phyloP scores from a whole-genome alignment of 129 eudicot genomes.

The Centaurea solstitialis region DNA sequence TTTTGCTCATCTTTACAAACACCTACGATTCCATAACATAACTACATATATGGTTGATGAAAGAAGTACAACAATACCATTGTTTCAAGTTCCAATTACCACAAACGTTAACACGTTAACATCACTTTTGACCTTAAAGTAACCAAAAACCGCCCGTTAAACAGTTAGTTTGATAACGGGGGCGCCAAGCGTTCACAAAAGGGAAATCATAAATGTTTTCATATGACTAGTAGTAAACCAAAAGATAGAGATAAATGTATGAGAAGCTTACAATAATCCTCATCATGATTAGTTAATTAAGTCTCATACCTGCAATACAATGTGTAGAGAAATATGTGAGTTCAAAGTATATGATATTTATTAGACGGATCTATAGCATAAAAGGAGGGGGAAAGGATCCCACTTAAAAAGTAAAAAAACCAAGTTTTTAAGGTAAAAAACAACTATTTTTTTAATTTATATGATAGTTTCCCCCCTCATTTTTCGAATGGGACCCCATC shows the following conservation, averaged over 20 bases:
- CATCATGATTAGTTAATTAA: neutral
- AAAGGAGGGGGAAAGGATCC: no score
- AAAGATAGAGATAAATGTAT: neutral
- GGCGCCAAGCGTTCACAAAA: neutral
- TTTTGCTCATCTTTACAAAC: no score
- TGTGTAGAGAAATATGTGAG: neutral
- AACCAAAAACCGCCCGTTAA: neutral
- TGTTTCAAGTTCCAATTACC: neutral
- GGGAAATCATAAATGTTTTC: neutral
- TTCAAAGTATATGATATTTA: neutral
- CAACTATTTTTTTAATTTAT: no score
- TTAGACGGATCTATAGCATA: no score
- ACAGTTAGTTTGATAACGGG: neutral
- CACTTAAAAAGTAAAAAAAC: no score
- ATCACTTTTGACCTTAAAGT: neutral
- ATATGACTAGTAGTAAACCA: neutral
- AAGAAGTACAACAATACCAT: neutral
- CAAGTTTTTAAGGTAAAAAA: no score
- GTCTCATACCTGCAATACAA: neutral
- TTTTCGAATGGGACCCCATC: no score
- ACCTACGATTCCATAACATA: no score
- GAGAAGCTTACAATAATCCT: neutral
- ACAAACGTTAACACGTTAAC: neutral
- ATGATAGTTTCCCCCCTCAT: no score
- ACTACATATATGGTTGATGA: no score